phyloP scores from a whole-genome alignment of 2,329 filamentous ascomycete genomes.

The Drechslerella coelobrocha region DNA sequence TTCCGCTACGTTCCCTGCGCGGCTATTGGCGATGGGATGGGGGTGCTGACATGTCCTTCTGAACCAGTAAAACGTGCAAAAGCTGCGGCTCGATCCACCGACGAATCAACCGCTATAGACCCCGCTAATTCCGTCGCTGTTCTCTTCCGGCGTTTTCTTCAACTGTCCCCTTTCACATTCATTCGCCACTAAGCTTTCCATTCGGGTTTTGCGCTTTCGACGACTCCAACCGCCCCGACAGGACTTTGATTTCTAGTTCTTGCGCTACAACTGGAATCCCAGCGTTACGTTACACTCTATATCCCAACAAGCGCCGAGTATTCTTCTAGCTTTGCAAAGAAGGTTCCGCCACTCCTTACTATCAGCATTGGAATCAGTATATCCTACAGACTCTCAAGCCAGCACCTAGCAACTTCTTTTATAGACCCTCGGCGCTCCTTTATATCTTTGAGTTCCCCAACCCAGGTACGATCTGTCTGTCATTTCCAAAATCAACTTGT shows the following conservation, averaged over 20 bases:
- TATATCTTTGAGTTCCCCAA: conserved; percentile 4
- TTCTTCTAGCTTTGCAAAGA: conserved; percentile 29
- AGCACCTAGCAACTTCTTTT: conserved; percentile 45
- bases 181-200: neutral
- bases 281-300: neutral
- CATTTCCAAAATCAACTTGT: conserved; percentile 9
- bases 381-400: conserved; percentile 23
- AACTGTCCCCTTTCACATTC: neutral
- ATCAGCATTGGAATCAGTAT: neutral
- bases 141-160: neutral
- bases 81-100: conserved; percentile 37
- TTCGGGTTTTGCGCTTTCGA: conserved; percentile 13
- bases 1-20: conserved; percentile 43
- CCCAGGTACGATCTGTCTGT: conserved; percentile 28
- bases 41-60: conserved; percentile 48
- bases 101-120: conserved; percentile 31
- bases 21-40: conserved; percentile 43
- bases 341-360: conserved; percentile 33
- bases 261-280: conserved; percentile 9
- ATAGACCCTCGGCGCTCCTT: conserved; percentile 19
- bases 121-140: conserved; percentile 32
- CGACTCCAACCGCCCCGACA: conserved; percentile 9
- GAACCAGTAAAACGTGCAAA: conserved; percentile 48
- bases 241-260: neutral
- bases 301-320: conserved; percentile 36